A percentile compares a stretch with the other conserved stretches of the same genome.
phyloP scores from a whole-genome alignment of 2,329 filamentous ascomycete genomes.

The Fusarium oxysporum region DNA sequence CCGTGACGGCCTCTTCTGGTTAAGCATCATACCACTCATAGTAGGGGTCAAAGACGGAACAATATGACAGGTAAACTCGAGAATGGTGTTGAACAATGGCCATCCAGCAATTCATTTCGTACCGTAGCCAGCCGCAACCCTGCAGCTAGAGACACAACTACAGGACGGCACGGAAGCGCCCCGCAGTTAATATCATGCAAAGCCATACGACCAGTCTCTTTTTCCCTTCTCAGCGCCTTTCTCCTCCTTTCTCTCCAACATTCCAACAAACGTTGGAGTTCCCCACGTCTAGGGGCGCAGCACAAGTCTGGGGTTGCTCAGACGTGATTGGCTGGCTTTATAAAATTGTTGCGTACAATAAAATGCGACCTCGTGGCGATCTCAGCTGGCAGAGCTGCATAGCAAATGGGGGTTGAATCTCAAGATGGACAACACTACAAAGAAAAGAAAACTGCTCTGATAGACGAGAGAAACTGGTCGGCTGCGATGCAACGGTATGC shows the following conservation, averaged over 20 bases:
- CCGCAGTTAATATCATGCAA: slow-evolving; percentile 7
- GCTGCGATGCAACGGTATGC: slow-evolving; percentile 36
- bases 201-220: slow-evolving; percentile 14
- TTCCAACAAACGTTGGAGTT: background rate
- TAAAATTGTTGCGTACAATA: slow-evolving; percentile 24
- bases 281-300: slow-evolving; percentile 23
- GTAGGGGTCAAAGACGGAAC: background rate
- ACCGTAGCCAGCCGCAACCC: background rate
- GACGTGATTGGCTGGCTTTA: slow-evolving; percentile 10
- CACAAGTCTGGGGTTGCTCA: slow-evolving; percentile 11
- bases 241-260: slow-evolving; percentile 5
- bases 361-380: slow-evolving; percentile 25
- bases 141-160: slow-evolving; percentile 1
- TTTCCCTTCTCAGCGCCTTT: background rate
- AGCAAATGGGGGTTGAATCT: slow-evolving; percentile 15
- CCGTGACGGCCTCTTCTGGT: slow-evolving; percentile 11
- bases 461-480: slow-evolving; percentile 11
- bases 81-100: slow-evolving; percentile 12
- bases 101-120: background rate
- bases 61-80: slow-evolving; percentile 32
- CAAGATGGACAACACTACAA: slow-evolving; percentile 1
- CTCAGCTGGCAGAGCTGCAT: slow-evolving; percentile 23
- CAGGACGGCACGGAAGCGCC: slow-evolving; percentile 21
- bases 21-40: slow-evolving; percentile 4
- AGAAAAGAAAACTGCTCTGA: slow-evolving; percentile 11